These are phyloP conservation scores for Plectosphaerella plurivora DNA, from an alignment of 2,329 filamentous ascomycete genomes.

Conservation along the genomic window DNA sequence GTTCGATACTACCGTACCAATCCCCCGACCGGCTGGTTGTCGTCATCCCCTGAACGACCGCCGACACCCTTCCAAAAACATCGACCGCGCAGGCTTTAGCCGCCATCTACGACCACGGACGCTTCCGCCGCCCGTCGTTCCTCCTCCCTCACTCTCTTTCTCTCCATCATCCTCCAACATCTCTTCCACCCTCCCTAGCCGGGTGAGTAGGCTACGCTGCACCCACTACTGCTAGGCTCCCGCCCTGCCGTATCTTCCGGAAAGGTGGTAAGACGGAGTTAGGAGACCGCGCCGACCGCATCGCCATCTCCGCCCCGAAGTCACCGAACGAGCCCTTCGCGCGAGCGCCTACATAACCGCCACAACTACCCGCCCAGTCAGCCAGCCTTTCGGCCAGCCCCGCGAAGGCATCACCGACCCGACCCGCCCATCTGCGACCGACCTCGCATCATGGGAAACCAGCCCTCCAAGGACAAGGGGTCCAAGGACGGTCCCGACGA, in stretches of 20 bases:
- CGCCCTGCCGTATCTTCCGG: not conserved
- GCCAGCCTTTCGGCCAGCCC: not conserved
- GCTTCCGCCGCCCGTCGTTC: constrained; percentile 38
- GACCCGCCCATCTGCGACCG: constrained; percentile 2
- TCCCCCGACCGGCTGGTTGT: not conserved
- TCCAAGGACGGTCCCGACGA: constrained; percentile 44
- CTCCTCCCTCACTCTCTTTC: constrained; percentile 38
- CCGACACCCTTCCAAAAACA: not conserved
- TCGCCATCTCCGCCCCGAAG: not conserved
- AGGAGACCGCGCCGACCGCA: not conserved
- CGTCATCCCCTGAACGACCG: not conserved
- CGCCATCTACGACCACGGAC: constrained; percentile 38
- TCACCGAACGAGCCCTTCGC: not conserved
- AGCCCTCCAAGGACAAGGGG: constrained; percentile 63
- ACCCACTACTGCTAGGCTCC: not conserved
- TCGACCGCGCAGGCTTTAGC: not conserved
- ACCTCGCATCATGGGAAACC: constrained; percentile 63
- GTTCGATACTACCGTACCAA: not conserved
- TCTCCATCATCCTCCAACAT: constrained; percentile 44
- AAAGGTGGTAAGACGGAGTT: not conserved
- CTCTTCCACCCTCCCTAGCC: constrained; percentile 49
- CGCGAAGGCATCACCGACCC: not conserved
- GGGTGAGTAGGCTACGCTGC: not conserved
- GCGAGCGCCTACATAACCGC: not conserved
- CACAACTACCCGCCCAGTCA: not conserved